phyloP scores from a whole-genome alignment of 768 basidiomycete species.

The Pulveroboletus frians region DNA sequence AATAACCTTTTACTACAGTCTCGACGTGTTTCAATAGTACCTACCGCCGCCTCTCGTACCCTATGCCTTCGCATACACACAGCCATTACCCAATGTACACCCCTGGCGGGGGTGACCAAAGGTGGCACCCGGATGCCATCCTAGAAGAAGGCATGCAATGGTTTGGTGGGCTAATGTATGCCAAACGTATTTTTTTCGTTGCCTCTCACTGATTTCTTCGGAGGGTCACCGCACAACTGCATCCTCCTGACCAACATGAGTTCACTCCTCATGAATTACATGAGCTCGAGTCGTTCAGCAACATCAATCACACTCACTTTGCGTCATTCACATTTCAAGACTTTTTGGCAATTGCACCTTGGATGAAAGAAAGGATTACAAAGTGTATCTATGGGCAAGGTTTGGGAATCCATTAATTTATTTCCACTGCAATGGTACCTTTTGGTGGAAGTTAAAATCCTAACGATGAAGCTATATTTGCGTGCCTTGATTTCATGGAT shows the following conservation, averaged over 20 bases:
- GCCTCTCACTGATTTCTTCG: slow-evolving; percentile 5
- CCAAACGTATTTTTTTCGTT: not conserved
- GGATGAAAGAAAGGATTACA: slow-evolving; percentile 65
- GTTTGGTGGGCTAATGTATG: slow-evolving; percentile 70
- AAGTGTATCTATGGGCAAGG: slow-evolving; percentile 66
- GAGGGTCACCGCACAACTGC: slow-evolving; percentile 62
- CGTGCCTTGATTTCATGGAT: slow-evolving; percentile 6
- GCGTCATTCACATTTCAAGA: slow-evolving; percentile 69
- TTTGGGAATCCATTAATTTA: slow-evolving; percentile 45
- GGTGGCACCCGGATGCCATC: slow-evolving; percentile 51
- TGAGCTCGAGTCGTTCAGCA: slow-evolving; percentile 45
- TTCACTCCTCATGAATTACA: slow-evolving; percentile 36
- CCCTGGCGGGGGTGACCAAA: slow-evolving; percentile 59
- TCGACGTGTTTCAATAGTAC: slow-evolving; percentile 7
- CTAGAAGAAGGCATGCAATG: slow-evolving; percentile 62
- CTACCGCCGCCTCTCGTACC: slow-evolving; percentile 47
- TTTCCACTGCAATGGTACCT: not conserved
- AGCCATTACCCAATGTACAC: slow-evolving; percentile 70
- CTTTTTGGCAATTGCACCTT: slow-evolving; percentile 67
- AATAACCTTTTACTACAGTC: not conserved
- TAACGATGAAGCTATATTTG: not conserved
- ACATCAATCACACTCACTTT: slow-evolving; percentile 52
- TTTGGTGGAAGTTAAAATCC: not conserved
- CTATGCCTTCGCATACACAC: slow-evolving; percentile 52
- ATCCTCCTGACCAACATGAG: slow-evolving; percentile 40